Evolutionary conservation across 2,329 filamentous ascomycete species (phyloP), one percentile per base, ranked within the genome.

Genomic region (Neonectria ditissima): DNA sequence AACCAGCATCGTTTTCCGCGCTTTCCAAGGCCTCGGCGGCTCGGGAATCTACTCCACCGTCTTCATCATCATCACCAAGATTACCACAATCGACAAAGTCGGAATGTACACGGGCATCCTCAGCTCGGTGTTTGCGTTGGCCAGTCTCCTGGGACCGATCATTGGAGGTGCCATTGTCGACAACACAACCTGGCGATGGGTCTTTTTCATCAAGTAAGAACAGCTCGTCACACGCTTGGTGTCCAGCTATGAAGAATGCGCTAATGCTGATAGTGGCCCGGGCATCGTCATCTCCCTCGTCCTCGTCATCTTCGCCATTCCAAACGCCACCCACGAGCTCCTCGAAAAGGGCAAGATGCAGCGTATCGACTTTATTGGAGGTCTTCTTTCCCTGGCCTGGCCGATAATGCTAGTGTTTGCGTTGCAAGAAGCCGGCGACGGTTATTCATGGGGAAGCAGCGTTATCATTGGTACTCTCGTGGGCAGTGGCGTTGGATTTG

Each of bases 31-130:
- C 2, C 30, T 58, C 6, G 55, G 55, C 13, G 55, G 55, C n/a
- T 58, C 55, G 4, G 55, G 55, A 16, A 58, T 58, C 32, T 58
- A 58, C 9, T 50, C 55, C 6, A 39, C 34, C 16, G 44, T 51
- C 32, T 50, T 51, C 26, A 32, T 58, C 55, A 51, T 58, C 32
- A 51, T 58, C 9, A 20, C 55, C 45, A 39, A 50, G 45, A 58
- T 58, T 14, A 37, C 50, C 44, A 39, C 55, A 5, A 11, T 51
- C 7, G 55, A 58, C 8, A 58, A 58, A 43, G 32, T 58, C 10
- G 55, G 44, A 16, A 58, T 51, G 13, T 58, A 51, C n/a, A 50
- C 45, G 5, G 55, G 44, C 7, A 58, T 58, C 11, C 32, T 58
- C 16, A 50, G 44, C 11, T 59, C 57, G 13, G 50, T 54, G 16